Percentiles rank a stretch among this genome's conserved stretches.
Conservation (phyloP, 805 yeast species). For the Barnettozyma vustinii region DNA sequence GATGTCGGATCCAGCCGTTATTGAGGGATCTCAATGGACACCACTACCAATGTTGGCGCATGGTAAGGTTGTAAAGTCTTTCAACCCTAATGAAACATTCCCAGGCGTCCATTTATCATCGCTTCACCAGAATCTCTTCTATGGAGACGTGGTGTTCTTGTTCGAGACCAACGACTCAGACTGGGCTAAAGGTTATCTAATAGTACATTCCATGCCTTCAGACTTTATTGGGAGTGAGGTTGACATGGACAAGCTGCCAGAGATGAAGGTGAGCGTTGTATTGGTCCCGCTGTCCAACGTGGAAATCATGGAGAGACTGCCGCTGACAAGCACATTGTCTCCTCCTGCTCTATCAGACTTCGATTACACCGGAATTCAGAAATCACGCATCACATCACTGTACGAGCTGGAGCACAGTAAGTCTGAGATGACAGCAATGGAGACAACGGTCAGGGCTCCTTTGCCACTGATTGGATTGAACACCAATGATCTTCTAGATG, state of each 20-base stretch:
- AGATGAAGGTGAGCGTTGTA: slow-evolving; percentile 44
- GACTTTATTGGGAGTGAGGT: slow-evolving; percentile 58
- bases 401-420: neutral
- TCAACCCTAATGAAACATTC: slow-evolving; percentile 38
- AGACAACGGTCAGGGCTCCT: slow-evolving; percentile 36
- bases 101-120: slow-evolving; percentile 30
- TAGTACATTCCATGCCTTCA: slow-evolving; percentile 63
- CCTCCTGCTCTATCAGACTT: slow-evolving; percentile 26
- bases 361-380: slow-evolving; percentile 9
- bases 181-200: slow-evolving; percentile 79
- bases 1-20: neutral
- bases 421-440: neutral
- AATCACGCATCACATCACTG: neutral
- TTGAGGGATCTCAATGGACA: slow-evolving; percentile 33
- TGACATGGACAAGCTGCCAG: slow-evolving; percentile 59
- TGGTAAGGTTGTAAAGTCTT: slow-evolving; percentile 39
- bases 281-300: slow-evolving; percentile 58
- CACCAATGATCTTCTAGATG: slow-evolving; percentile 43
- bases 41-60: slow-evolving; percentile 42
- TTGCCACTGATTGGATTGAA: slow-evolving; percentile 48
- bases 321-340: slow-evolving; percentile 32
- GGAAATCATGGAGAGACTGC: slow-evolving; percentile 37
- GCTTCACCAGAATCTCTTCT: slow-evolving; percentile 50
- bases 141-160: slow-evolving; percentile 73
- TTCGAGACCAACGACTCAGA: slow-evolving; percentile 56